Conservation (phyloP, 768 basidiomycete species). For the Tulasnella sp. region DNA sequence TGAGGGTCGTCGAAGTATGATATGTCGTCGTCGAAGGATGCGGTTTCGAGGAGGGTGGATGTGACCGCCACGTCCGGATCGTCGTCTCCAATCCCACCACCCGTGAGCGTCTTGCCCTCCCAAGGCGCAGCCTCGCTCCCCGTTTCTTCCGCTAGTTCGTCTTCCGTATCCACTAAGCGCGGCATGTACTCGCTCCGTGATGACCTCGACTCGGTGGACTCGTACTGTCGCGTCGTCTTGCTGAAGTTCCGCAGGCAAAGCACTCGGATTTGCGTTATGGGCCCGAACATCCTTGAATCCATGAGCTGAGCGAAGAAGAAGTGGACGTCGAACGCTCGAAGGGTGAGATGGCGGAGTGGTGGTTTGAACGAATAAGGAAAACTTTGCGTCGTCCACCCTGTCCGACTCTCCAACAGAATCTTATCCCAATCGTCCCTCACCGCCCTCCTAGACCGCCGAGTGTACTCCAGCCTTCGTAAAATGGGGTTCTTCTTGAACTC, state of each 20-base stretch:
- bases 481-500: conserved; percentile 4
- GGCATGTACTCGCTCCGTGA: background rate
- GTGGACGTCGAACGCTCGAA: conserved; percentile 6
- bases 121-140: background rate
- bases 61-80: background rate
- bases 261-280: conserved; percentile 8
- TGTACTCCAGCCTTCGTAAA: background rate
- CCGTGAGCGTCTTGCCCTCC: background rate
- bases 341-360: background rate
- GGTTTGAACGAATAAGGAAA: background rate
- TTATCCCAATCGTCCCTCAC: conserved; percentile 17
- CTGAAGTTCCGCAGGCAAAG: conserved; percentile 7
- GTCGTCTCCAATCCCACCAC: background rate
- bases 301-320: conserved; percentile 9
- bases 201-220: background rate
- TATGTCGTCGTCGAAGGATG: conserved; percentile 4
- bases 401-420: background rate
- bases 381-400: background rate
- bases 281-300: conserved; percentile 18
- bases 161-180: background rate
- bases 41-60: background rate
- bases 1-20: background rate
- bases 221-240: background rate
- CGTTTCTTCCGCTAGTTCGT: background rate
- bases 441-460: background rate